Evolutionary conservation across 257 asterid genomes (phyloP).

Genomic region (Galeopsis tetrahit): DNA sequence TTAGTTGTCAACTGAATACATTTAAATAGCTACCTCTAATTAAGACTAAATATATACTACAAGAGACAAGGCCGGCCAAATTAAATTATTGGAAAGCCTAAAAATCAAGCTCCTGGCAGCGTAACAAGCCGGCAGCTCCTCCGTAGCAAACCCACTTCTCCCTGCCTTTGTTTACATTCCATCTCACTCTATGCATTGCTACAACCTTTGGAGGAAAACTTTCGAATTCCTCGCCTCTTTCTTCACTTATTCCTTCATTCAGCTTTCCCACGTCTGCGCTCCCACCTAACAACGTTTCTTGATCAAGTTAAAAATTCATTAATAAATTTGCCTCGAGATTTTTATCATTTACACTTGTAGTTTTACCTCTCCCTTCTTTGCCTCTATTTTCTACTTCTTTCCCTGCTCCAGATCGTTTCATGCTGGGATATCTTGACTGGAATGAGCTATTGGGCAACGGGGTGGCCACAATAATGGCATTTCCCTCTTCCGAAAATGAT

Average conservation of each 20-base stretch:
- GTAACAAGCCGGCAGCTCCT: constrained; percentile 87
- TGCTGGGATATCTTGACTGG: constrained; percentile 48
- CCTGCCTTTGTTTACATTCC: constrained; percentile 84
- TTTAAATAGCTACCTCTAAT: background rate
- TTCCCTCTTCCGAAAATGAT: constrained; percentile 66
- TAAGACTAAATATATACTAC: constrained; percentile 6
- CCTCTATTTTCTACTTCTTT: constrained; percentile 46
- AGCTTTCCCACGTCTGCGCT: background rate
- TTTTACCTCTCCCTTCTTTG: constrained; percentile 33
- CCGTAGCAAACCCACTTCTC: constrained; percentile 90
- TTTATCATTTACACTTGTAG: constrained; percentile 16
- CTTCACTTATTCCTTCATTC: constrained; percentile 18
- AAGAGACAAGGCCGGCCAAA: constrained; percentile 5
- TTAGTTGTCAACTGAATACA: background rate
- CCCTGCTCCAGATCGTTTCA: constrained; percentile 41
- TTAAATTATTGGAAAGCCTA: constrained; percentile 14
- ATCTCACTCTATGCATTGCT: constrained; percentile 79
- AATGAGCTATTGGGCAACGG: constrained; percentile 51
- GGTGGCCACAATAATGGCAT: constrained; percentile 52
- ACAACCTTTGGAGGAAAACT: constrained; percentile 65
- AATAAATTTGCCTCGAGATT: constrained; percentile 37
- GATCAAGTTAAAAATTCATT: background rate
- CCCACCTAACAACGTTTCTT: constrained; percentile 21
- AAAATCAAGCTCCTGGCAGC: constrained; percentile 64
- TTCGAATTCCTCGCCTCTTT: constrained; percentile 31